Conservation (phyloP, 116 monocot species). For the Dioscorea cayenensis region DNA sequence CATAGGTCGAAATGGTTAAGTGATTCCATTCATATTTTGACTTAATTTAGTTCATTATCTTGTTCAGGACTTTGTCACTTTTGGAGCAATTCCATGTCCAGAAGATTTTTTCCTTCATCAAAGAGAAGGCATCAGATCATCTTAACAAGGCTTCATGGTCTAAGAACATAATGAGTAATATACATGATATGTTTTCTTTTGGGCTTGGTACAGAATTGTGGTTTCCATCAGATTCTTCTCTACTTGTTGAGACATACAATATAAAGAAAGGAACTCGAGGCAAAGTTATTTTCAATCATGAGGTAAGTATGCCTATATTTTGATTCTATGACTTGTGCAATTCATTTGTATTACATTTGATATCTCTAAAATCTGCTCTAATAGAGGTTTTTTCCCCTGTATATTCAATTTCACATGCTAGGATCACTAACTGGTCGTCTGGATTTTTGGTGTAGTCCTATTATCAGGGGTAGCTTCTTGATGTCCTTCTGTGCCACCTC, state of each 20-base stretch:
- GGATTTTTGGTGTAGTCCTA: no score
- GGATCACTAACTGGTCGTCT: no score
- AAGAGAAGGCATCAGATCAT: slow-evolving; percentile 30
- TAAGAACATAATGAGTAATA: slow-evolving; percentile 29
- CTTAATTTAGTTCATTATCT: background rate
- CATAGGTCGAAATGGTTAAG: no score
- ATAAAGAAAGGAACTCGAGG: slow-evolving; percentile 45
- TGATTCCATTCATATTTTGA: background rate
- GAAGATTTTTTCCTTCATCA: slow-evolving; percentile 37
- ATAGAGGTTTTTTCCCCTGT: background rate
- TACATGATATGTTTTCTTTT: slow-evolving; percentile 39
- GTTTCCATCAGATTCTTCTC: slow-evolving; percentile 43
- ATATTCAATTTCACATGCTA: no score
- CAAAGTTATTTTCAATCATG: slow-evolving; percentile 74
- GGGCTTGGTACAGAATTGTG: slow-evolving; percentile 71
- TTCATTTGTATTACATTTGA: background rate
- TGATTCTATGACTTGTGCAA: background rate
- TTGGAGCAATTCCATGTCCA: slow-evolving; percentile 63
- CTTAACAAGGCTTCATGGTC: slow-evolving; percentile 34
- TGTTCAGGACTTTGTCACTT: slow-evolving; percentile 61
- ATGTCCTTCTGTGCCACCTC: no score
- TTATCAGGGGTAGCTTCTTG: no score
- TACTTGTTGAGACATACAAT: slow-evolving; percentile 55
- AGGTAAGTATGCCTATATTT: slow-evolving; percentile 42
- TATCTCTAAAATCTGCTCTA: background rate